Base-by-base conservation (phyloP, 768 basidiomycete species). In the Amanita polypyramis region DNA sequence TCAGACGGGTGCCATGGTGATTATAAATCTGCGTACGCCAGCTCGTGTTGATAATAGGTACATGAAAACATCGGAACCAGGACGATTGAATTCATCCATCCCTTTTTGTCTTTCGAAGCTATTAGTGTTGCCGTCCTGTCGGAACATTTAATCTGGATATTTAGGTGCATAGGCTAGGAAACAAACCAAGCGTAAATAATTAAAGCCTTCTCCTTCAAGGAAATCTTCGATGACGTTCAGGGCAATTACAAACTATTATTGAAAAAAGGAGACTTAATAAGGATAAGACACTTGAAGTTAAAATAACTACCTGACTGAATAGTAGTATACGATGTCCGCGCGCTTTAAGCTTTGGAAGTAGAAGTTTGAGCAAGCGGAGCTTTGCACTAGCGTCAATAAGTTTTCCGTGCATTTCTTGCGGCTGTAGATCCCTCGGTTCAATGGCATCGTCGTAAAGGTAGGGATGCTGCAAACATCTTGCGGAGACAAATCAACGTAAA, bases 11-110 rank as follows among this genome's bases (percentile, higher is more conserved):
- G 27, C 17, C 47, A 27, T 36, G 25, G 39, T 34, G 21, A 32
- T 41, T 4, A 46, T 15, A 50, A 30, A 37, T 17, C 17, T 14
- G 55, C 69, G 51, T 63, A 75, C 75, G 12, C 95, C 94, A 35
- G 95, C 96, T 25, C 95, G 80, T 30, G 94, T 90, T 3, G 90
- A 86, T 34, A 99, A 72, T 2, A 99, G 69, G 64, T 91, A 99
- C 52, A 98, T 82, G 63, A 94, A 95, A 46, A 84, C 66, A 42
- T 94, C 89, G 1, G 94, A 97, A 30, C 75, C 77, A 3, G 82
- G 82, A 33, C 77, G 81, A 64, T 99, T 97, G 72, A 87, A 99
- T 52, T 82, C 81, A 55, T 99, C 96, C 82, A 99, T 96, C 41
- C 80, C 82, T 60, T 89, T 90, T 62, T 99, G 96, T 19, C 96